A percentile compares a stretch with the other conserved stretches of the same genome.
phyloP scores from a whole-genome alignment of 2,329 filamentous ascomycete species.

The Aspergillus costaricaensis region DNA sequence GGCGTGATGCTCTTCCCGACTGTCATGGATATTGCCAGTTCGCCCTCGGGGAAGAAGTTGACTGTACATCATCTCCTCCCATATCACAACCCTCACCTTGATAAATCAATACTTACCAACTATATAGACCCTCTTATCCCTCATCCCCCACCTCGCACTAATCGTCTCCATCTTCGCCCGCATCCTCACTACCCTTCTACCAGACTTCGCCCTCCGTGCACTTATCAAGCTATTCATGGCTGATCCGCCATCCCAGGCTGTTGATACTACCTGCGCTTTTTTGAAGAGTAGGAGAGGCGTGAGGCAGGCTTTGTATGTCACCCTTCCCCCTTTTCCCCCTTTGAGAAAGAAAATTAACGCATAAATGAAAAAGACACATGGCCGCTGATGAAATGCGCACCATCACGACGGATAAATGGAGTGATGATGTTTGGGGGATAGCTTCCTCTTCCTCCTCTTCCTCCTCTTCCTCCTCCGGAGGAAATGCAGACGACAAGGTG shows the following conservation, averaged over 20 bases:
- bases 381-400: conserved; percentile 59
- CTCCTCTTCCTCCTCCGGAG: conserved; percentile 9
- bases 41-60: conserved; percentile 60
- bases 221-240: conserved; percentile 48
- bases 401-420: conserved; percentile 60
- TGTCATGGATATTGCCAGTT: conserved; percentile 68
- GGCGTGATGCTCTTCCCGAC: conserved; percentile 74
- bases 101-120: too few relatives aligned
- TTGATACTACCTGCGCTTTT: conserved; percentile 54
- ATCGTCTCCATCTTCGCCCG: conserved; percentile 43
- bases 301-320: conserved; percentile 54
- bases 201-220: conserved; percentile 40
- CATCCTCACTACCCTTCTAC: conserved; percentile 47
- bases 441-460: conserved; percentile 23
- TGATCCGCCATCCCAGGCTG: conserved; percentile 42
- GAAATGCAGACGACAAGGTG: too few relatives aligned
- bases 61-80: conserved; percentile 30
- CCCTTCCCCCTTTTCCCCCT: neutral
- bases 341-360: neutral
- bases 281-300: conserved; percentile 53
- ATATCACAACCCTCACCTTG: neutral
- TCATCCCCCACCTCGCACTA: conserved; percentile 42
- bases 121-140: conserved; percentile 31
- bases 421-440: conserved; percentile 61
- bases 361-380: conserved; percentile 43